phyloP scores from a whole-genome alignment of 2,329 filamentous ascomycete species.

The Aspergillus versicolor region DNA sequence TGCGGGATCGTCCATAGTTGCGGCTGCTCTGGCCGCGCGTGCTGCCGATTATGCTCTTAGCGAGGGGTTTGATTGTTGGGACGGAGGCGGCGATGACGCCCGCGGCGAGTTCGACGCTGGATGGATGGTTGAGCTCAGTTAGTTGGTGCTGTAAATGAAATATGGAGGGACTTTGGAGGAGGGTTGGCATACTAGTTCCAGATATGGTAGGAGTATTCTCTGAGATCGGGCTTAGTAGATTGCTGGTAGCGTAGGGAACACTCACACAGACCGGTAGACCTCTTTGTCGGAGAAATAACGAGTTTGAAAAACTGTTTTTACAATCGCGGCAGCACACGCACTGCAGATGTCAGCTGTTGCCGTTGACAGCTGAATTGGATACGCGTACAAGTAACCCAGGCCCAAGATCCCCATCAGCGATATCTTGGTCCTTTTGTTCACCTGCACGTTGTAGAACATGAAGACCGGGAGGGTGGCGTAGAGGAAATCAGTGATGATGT shows the following conservation, averaged over 20 bases:
- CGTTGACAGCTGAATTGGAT: neutral
- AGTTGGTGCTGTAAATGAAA: neutral
- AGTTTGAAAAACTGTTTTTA: conserved; percentile 31
- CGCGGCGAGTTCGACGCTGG: conserved; percentile 27
- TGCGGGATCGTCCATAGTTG: conserved; percentile 13
- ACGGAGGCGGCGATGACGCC: conserved; percentile 34
- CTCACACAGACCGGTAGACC: conserved; percentile 27
- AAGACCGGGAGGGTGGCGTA: conserved; percentile 43
- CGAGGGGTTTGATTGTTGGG: conserved; percentile 32
- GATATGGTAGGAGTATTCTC: conserved; percentile 34
- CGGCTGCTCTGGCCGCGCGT: conserved; percentile 6
- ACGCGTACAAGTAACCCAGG: conserved; percentile 43
- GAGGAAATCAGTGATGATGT: conserved; percentile 43
- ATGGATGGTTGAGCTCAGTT: neutral
- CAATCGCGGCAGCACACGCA: conserved; percentile 43
- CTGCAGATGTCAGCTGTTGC: conserved; percentile 1
- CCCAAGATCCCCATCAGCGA: conserved; percentile 40
- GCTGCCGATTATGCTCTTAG: conserved; percentile 25
- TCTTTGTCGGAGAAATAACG: neutral
- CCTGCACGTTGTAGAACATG: conserved; percentile 38
- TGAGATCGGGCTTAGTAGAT: no score
- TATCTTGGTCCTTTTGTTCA: conserved; percentile 37
- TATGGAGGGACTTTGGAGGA: conserved; percentile 37
- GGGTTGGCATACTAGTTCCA: conserved; percentile 45
- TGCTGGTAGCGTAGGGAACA: no score